A percentile compares a stretch with the other conserved stretches of the same genome.
These are phyloP conservation scores for Rhodotorula sp. DNA, from an alignment of 1,284 basidiomycete genomes.

Conservation along the genomic window DNA sequence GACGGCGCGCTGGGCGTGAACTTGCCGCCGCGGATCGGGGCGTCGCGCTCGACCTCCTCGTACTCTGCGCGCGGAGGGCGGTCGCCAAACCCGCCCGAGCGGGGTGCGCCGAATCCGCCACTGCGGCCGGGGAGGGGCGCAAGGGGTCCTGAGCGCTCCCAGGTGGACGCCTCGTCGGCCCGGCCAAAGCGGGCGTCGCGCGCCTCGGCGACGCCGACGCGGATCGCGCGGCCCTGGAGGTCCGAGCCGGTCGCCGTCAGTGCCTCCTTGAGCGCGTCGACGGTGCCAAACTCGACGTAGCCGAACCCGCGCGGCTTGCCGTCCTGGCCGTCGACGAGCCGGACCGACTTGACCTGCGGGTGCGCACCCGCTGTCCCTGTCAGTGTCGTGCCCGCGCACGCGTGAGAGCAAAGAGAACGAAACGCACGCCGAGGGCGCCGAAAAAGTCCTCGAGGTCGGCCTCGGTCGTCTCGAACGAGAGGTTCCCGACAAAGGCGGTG, in stretches of 20 bases:
- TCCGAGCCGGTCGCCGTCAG: constrained; percentile 64
- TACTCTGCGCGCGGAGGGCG: constrained; percentile 11
- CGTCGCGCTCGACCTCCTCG: constrained; percentile 51
- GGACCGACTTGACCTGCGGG: constrained; percentile 72
- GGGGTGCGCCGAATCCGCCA: constrained; percentile 49
- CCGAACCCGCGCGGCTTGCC: constrained; percentile 97
- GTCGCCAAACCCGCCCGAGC: constrained; percentile 35
- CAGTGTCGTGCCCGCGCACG: no score
- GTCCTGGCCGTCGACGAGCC: constrained; percentile 83
- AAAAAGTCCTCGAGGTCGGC: constrained; percentile 82
- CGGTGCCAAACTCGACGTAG: constrained; percentile 87
- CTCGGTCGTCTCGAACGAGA: constrained; percentile 90
- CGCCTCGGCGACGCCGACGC: constrained; percentile 93
- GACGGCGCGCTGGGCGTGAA: constrained; percentile 51
- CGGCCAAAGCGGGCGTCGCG: constrained; percentile 61
- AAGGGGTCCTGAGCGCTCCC: constrained; percentile 44
- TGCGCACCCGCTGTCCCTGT: no score
- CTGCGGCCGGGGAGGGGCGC: constrained; percentile 42
- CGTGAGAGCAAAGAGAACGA: neutral
- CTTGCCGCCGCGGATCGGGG: constrained; percentile 54
- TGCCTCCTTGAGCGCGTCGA: constrained; percentile 82
- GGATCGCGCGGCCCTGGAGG: constrained; percentile 75
- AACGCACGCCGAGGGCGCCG: constrained; percentile 55
- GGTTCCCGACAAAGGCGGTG: constrained; percentile 94
- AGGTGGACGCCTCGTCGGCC: constrained; percentile 41